Base-by-base conservation (phyloP, 345 rosid genomes). In the Mallotus nudiflorus region DNA sequence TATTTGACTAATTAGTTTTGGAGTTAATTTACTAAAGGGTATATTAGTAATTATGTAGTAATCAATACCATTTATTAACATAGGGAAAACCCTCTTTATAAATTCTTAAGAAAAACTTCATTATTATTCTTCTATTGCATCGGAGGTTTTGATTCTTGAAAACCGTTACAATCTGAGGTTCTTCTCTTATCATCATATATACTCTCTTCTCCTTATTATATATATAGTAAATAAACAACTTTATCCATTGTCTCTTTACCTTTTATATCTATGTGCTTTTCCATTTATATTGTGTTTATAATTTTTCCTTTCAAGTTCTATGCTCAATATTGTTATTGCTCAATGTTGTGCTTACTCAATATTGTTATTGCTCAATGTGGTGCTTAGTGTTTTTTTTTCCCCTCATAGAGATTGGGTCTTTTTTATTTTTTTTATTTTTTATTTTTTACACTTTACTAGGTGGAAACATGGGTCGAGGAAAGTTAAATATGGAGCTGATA, bases 381-480 rank as follows among this genome's bases (percentile, higher is more conserved):
- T n/a, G n/a, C n/a, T n/a, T n/a, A n/a, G n/a, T n/a, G n/a, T n/a
- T n/a, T n/a, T n/a, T n/a, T n/a, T n/a, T n/a, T n/a, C n/a, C n/a
- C n/a, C n/a, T n/a, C n/a, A n/a, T n/a, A n/a, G n/a, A n/a, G n/a
- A n/a, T n/a, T 33, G 37, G 37, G 4, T 33, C 6, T 10, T 24
- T 25, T 7, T 53, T 25, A 2, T 53, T 11, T 22, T 46, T 14
- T 14, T 3, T 8, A 22, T 0, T 53, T 24, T 5, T 24, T 3
- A 56, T 5, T 7, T 52, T 20, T 5, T 7, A 2, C 3, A 9
- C 15, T 10, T 58, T 58, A n/a, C 35, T 45, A 63, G 67, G 12
- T 63, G 25, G 22, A 31, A 27, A 61, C 1, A 82, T 82, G 85
- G 85, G 81, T 16, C 80, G 85, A 2, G 81, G 82, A 12, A 82